Conservation (phyloP, 768 basidiomycete genomes). For the Lentinus tigrinus region DNA sequence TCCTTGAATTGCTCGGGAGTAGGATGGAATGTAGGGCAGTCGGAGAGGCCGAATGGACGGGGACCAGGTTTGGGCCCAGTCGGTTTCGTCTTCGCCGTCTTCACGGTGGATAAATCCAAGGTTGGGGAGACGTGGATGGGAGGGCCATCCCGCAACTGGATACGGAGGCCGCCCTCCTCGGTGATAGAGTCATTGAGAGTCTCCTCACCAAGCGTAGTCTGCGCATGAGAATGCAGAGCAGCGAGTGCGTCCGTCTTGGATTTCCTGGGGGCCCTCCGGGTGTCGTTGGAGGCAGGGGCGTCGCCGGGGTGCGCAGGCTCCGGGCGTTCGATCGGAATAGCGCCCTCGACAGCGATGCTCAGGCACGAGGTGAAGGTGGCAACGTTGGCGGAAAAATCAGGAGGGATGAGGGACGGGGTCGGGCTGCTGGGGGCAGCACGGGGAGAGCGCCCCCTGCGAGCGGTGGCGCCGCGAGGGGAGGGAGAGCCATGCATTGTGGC, state of each 20-base stretch:
- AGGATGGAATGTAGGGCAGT: slow-evolving; percentile 89
- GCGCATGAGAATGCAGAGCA: slow-evolving; percentile 68
- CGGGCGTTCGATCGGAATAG: slow-evolving; percentile 53
- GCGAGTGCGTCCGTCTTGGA: slow-evolving; percentile 87
- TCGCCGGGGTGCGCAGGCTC: slow-evolving; percentile 26
- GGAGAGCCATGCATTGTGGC: slow-evolving; percentile 32
- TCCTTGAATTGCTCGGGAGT: slow-evolving; percentile 90
- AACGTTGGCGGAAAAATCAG: slow-evolving; percentile 50
- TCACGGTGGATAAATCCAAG: slow-evolving; percentile 71
- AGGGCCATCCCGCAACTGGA: slow-evolving; percentile 31
- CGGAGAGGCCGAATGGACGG: slow-evolving; percentile 82
- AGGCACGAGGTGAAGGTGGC: slow-evolving; percentile 64
- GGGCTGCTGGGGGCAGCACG: slow-evolving; percentile 48
- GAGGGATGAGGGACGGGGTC: slow-evolving; percentile 25
- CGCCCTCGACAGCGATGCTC: slow-evolving; percentile 76
- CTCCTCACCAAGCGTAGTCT: slow-evolving; percentile 54
- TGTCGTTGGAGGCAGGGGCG: slow-evolving; percentile 37
- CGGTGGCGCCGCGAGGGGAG: slow-evolving; percentile 56
- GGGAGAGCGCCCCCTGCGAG: slow-evolving; percentile 59
- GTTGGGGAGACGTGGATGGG: slow-evolving; percentile 62
- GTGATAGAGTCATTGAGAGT: slow-evolving; percentile 47
- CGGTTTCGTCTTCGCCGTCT: slow-evolving; percentile 57
- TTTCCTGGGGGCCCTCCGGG: slow-evolving; percentile 76
- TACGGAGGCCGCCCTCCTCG: slow-evolving; percentile 48
- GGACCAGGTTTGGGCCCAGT: slow-evolving; percentile 39